Conservation (phyloP, 2,329 filamentous ascomycete genomes). For the Sclerotinia trifoliorum region DNA sequence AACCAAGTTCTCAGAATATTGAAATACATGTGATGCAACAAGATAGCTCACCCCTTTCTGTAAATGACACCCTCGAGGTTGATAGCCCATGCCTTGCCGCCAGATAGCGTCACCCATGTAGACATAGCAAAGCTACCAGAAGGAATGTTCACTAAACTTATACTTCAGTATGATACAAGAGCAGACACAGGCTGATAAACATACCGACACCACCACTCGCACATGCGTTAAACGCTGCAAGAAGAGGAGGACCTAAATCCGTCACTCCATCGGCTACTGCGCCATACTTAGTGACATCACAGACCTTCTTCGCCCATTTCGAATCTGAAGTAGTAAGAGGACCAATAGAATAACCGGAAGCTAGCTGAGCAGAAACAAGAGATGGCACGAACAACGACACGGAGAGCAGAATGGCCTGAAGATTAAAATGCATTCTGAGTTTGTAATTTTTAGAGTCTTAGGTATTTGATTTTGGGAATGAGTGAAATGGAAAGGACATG, state of each 20-base stretch:
- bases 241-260: constrained; percentile 46
- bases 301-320: constrained; percentile 36
- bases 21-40: not conserved
- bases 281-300: constrained; percentile 48
- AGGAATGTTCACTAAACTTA: constrained; percentile 18
- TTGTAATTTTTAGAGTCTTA: not conserved
- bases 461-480: not conserved
- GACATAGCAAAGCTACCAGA: constrained; percentile 42
- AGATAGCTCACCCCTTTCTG: constrained; percentile 44
- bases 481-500: not conserved
- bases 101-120: constrained; percentile 50
- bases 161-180: not conserved
- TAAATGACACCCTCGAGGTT: constrained; percentile 54
- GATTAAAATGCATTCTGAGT: not conserved
- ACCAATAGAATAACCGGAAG: constrained; percentile 27
- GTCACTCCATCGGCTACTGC: constrained; percentile 47
- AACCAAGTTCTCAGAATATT: not conserved
- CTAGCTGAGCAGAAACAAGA: constrained; percentile 16
- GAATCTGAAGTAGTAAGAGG: constrained; percentile 29
- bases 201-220: constrained; percentile 43
- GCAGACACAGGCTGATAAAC: constrained; percentile 5
- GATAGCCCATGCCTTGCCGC: constrained; percentile 49
- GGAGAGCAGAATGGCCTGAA: not conserved
- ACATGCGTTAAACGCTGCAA: constrained; percentile 46
- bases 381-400: constrained; percentile 11